These are phyloP conservation scores for Chaetomiaceae sp. DNA, from an alignment of 2,329 filamentous ascomycete species.

Conservation along the genomic window DNA sequence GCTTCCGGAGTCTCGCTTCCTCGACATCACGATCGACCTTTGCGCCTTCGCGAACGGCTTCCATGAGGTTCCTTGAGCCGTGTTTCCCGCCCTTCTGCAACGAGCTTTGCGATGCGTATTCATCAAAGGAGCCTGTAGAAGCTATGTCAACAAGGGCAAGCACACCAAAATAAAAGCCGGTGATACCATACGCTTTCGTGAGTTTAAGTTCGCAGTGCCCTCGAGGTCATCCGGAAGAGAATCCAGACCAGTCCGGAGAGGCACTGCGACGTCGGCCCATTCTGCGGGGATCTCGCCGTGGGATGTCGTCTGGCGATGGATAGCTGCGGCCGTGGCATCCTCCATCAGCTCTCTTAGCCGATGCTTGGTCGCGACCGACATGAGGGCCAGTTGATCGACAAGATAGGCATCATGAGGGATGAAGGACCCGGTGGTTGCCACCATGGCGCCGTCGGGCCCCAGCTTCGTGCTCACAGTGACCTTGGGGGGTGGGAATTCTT, in stretches of 20 bases:
- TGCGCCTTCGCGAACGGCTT: constrained; percentile 57
- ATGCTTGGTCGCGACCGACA: constrained; percentile 80
- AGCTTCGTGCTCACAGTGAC: constrained; percentile 52
- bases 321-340: constrained; percentile 67
- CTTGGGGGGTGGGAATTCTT: constrained; percentile 47
- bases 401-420: constrained; percentile 72
- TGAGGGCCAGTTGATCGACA: constrained; percentile 74
- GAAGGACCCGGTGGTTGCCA: constrained; percentile 62
- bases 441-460: constrained; percentile 57
- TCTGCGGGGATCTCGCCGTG: constrained; percentile 75
- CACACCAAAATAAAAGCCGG: constrained; percentile 6
- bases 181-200: constrained; percentile 55
- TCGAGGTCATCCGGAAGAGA: constrained; percentile 34
- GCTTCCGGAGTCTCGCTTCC: constrained; percentile 64
- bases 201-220: constrained; percentile 49
- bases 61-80: constrained; percentile 46
- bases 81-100: constrained; percentile 27
- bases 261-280: constrained; percentile 67
- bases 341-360: constrained; percentile 71
- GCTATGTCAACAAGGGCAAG: constrained; percentile 13
- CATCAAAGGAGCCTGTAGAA: constrained; percentile 37
- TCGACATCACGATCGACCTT: constrained; percentile 67
- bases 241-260: constrained; percentile 41
- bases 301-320: constrained; percentile 69
- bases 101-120: constrained; percentile 35